These are phyloP conservation scores for Leucocoprinus leucothites DNA, from an alignment of 768 basidiomycete genomes.

Conservation along the genomic window DNA sequence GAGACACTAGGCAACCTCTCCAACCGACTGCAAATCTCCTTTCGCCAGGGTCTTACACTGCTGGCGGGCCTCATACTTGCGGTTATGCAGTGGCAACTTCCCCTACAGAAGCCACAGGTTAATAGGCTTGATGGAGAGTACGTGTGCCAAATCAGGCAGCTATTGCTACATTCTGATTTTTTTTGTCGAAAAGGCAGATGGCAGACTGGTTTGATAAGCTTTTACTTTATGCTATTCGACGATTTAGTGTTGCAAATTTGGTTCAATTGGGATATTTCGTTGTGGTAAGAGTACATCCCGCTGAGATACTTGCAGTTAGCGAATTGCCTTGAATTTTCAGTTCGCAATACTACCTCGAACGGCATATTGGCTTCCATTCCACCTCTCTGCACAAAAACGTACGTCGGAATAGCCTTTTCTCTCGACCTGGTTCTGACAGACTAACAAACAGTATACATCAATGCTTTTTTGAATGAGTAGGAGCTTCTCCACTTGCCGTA, in stretches of 20 bases:
- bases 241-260: conserved; percentile 15
- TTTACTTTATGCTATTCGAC: conserved; percentile 17
- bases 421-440: not conserved
- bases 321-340: conserved; percentile 11
- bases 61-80: not conserved
- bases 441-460: conserved; percentile 3
- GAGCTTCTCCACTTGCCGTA: not conserved
- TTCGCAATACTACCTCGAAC: conserved; percentile 19
- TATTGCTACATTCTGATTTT: not conserved
- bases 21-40: not conserved
- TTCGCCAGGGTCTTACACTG: not conserved
- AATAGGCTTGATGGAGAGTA: not conserved
- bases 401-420: not conserved
- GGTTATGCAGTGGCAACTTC: not conserved
- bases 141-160: not conserved
- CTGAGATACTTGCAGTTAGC: no score
- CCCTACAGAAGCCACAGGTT: not conserved
- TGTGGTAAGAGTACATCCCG: conserved; percentile 4
- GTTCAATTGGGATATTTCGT: conserved; percentile 15
- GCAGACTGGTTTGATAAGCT: conserved; percentile 18
- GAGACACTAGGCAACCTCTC: not conserved
- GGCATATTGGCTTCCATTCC: conserved; percentile 25
- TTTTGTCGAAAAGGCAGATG: not conserved
- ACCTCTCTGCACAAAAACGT: conserved; percentile 24
- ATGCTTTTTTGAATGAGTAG: conserved; percentile 7